These are phyloP conservation scores for Penicillium cataractarum DNA, from an alignment of 495 filamentous ascomycete genomes.

Conservation along the genomic window DNA sequence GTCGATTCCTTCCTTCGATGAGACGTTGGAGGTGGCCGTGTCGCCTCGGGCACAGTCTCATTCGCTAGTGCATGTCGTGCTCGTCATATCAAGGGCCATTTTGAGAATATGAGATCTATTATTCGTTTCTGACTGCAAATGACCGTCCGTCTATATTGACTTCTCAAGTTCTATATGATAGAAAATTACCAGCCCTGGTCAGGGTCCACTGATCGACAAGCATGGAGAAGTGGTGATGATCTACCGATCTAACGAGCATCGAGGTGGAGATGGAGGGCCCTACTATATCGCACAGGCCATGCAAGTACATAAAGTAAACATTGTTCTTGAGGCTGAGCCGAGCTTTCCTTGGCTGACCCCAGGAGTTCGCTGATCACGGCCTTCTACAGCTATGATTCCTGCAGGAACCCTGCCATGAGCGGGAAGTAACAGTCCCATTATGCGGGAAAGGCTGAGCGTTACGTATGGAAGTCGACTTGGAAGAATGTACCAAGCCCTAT, in stretches of 20 bases:
- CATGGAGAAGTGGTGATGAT: neutral
- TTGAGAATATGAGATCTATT: neutral
- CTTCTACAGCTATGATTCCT: neutral
- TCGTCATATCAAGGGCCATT: neutral
- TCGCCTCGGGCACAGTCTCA: neutral
- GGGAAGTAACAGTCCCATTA: neutral
- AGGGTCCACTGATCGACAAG: conserved; percentile 11
- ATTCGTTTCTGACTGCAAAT: neutral
- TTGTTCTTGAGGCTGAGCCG: neutral
- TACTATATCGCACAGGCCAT: neutral
- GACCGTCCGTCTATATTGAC: neutral
- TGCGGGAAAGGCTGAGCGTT: neutral
- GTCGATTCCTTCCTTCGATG: neutral
- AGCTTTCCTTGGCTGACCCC: neutral
- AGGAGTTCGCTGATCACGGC: neutral
- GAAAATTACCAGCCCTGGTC: neutral
- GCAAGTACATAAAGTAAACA: neutral
- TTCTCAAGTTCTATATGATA: neutral
- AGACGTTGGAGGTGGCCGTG: neutral
- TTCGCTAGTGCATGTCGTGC: neutral
- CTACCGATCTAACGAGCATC: neutral
- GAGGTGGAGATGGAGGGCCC: neutral
- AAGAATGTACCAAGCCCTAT: neutral
- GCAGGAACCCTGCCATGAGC: neutral
- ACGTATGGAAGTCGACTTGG: neutral